Evolutionary conservation across 805 yeast genomes (phyloP).

Genomic region (Metschnikowia lochheadii): DNA sequence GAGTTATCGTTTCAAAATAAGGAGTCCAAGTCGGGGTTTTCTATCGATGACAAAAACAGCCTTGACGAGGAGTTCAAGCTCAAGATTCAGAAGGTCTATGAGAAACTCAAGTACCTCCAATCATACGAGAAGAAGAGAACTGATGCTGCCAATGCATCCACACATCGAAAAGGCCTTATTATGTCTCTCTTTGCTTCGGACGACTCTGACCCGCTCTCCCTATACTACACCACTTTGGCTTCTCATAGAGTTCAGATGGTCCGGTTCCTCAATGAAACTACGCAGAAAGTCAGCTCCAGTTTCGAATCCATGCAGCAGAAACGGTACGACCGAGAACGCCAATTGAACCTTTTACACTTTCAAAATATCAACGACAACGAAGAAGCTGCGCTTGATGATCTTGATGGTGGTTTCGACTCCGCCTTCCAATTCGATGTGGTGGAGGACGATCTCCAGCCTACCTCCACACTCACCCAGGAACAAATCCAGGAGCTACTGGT

Average conservation of each 20-base stretch:
- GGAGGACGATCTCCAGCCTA: conserved; percentile 2
- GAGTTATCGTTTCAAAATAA: conserved; percentile 11
- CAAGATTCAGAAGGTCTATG: conserved; percentile 49
- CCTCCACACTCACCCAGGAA: conserved; percentile 36
- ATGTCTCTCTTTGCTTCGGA: conserved; percentile 23
- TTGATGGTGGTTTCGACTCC: conserved; percentile 11
- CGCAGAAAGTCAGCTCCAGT: conserved; percentile 39
- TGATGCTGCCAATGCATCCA: conserved; percentile 13
- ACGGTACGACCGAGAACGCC: conserved; percentile 40
- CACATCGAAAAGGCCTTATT: conserved; percentile 16
- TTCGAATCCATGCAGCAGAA: conserved; percentile 50
- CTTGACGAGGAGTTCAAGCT: conserved; percentile 53
- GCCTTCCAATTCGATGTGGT: conserved; percentile 12
- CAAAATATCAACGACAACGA: conserved; percentile 39
- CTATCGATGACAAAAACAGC: conserved; percentile 48
- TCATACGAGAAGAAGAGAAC: conserved; percentile 49
- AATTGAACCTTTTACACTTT: conserved; percentile 34
- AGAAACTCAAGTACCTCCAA: conserved; percentile 47
- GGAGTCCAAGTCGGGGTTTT: conserved; percentile 20
- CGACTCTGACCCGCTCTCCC: conserved; percentile 31
- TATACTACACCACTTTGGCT: conserved; percentile 33
- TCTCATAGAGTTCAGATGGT: conserved; percentile 48
- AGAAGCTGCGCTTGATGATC: conserved; percentile 11
- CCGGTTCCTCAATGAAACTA: conserved; percentile 42
- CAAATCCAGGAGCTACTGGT: conserved; percentile 54